A percentile compares a stretch with the other conserved stretches of the same genome.
Evolutionary conservation across 2,329 filamentous ascomycete genomes (phyloP).

Genomic region (Myrmaecium sp.): DNA sequence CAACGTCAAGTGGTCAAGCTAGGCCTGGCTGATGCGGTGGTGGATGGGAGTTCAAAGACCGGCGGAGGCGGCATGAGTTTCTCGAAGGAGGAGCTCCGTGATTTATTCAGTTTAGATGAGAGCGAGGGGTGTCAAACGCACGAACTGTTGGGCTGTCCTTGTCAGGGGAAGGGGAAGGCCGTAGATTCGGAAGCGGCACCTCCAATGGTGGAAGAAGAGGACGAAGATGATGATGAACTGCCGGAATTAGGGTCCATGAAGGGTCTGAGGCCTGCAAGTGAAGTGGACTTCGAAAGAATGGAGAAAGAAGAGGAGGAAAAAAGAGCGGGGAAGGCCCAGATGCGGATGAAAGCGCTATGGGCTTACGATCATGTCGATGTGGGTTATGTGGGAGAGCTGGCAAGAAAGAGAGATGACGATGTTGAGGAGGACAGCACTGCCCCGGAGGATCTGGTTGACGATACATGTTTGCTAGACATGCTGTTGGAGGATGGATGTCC

Average conservation of each 20-base stretch:
- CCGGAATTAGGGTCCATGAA: conserved; percentile 13
- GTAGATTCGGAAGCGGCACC: conserved; percentile 5
- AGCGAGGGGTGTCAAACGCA: conserved; percentile 48
- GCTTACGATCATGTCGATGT: conserved; percentile 31
- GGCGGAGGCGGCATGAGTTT: too few species aligned
- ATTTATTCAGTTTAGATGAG: conserved; percentile 50
- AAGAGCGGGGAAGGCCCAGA: conserved; percentile 21
- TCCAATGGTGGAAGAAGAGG: conserved; percentile 9
- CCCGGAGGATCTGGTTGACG: conserved; percentile 25
- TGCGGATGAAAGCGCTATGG: conserved; percentile 37
- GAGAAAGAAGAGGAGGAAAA: conserved; percentile 19
- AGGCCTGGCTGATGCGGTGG: conserved; percentile 52
- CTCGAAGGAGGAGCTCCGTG: conserved; percentile 46
- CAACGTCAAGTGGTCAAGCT: conserved; percentile 56
- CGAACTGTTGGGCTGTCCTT: conserved; percentile 46
- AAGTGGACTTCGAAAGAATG: conserved; percentile 29
- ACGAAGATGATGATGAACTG: conserved; percentile 13
- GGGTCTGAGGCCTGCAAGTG: conserved; percentile 24
- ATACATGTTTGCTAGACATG: conserved; percentile 32
- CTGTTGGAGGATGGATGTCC: conserved; percentile 27
- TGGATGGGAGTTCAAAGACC: conserved; percentile 45
- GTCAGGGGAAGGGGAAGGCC: conserved; percentile 35
- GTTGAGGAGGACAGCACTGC: conserved; percentile 13
- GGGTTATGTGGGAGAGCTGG: conserved; percentile 13
- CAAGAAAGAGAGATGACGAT: conserved; percentile 11